These are phyloP conservation scores for Alisma plantagoaquatica DNA, from an alignment of 106 monocot genomes.

Conservation along the genomic window DNA sequence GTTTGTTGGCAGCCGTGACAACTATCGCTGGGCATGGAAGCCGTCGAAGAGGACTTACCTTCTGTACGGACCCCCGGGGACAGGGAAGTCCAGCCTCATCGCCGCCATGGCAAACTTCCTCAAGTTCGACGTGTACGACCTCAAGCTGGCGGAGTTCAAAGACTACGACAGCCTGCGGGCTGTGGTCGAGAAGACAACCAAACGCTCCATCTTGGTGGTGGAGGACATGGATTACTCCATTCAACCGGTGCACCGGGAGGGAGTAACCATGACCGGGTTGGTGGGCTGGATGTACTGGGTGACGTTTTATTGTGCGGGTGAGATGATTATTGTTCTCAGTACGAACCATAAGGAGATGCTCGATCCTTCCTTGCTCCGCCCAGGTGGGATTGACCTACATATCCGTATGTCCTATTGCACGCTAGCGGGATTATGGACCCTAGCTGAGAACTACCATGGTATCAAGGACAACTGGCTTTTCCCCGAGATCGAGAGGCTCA, in stretches of 20 bases:
- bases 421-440: neutral
- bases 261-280: neutral
- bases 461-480: neutral
- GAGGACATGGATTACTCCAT: too few relatives aligned
- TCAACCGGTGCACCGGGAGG: neutral
- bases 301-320: neutral
- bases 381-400: slow-evolving; percentile 2
- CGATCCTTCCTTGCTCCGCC: slow-evolving; percentile 2
- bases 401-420: slow-evolving; percentile 2
- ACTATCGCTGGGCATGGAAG: neutral
- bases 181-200: neutral
- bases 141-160: neutral
- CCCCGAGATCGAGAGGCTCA: too few relatives aligned
- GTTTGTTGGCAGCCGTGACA: neutral
- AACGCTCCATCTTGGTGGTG: neutral
- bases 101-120: too few relatives aligned
- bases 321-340: neutral
- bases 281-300: neutral
- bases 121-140: slow-evolving; percentile 3
- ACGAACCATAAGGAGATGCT: neutral
- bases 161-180: neutral
- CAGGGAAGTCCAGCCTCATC: too few relatives aligned
- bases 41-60: neutral
- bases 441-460: neutral
- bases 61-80: neutral